phyloP scores from a whole-genome alignment of 108 stramenopile species.

The Schizochytrium sp. region DNA sequence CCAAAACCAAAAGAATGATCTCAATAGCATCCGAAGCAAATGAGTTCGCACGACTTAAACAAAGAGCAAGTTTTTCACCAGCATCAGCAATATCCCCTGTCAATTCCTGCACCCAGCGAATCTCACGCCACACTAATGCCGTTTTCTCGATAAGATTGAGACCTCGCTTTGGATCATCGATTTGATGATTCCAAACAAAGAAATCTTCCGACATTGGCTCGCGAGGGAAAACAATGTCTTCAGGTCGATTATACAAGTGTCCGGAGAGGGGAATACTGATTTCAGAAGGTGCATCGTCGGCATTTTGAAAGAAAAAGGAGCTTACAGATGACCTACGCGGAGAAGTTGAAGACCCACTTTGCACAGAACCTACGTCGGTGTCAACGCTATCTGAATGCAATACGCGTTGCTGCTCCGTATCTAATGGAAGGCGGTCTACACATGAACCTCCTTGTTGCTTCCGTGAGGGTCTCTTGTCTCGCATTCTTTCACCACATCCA shows the following conservation, averaged over 20 bases:
- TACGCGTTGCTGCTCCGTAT: too few relatives aligned
- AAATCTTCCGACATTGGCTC: neutral
- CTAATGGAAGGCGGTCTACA: too few relatives aligned
- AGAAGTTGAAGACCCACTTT: neutral
- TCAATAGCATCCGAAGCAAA: neutral
- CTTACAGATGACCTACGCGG: neutral
- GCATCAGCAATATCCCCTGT: conserved; percentile 29
- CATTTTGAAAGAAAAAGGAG: neutral
- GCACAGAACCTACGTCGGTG: neutral
- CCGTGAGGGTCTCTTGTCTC: too few relatives aligned
- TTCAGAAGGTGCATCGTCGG: neutral
- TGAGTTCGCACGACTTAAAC: neutral
- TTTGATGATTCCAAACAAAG: conserved; percentile 20
- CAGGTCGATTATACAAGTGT: neutral
- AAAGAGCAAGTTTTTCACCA: neutral
- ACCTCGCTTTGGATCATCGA: neutral
- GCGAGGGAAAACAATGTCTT: neutral
- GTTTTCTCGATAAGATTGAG: conserved; percentile 4
- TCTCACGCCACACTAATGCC: neutral
- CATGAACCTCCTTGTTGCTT: too few relatives aligned
- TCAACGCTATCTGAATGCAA: too few relatives aligned
- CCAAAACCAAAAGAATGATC: neutral
- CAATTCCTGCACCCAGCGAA: conserved; percentile 8
- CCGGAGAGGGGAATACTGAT: neutral
- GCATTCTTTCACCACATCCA: too few relatives aligned